Conservation (phyloP, 805 yeast genomes). For the Candida khao-thaluensis region DNA sequence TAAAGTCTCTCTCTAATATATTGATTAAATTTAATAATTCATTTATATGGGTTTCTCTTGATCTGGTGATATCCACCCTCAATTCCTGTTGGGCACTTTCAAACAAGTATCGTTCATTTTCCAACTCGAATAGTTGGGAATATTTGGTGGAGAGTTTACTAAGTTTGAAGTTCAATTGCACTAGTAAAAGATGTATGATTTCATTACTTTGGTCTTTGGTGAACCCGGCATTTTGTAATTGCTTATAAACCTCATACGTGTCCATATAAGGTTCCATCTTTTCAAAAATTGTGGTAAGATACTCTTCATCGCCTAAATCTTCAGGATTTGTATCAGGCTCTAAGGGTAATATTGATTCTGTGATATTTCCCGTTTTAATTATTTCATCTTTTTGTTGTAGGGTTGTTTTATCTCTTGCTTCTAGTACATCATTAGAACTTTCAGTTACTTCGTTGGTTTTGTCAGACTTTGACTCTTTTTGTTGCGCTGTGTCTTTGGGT, state of each 20-base stretch:
- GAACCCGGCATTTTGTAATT: constrained; percentile 56
- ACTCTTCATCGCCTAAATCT: constrained; percentile 11
- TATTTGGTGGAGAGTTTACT: constrained; percentile 46
- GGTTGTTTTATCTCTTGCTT: not conserved
- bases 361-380: constrained; percentile 8
- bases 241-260: constrained; percentile 52
- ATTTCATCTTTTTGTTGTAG: not conserved
- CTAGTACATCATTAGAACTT: too few species aligned
- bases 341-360: not conserved
- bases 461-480: not conserved
- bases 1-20: constrained; percentile 68
- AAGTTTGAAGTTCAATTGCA: constrained; percentile 42
- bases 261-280: constrained; percentile 45
- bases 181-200: constrained; percentile 48
- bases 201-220: constrained; percentile 59
- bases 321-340: not conserved
- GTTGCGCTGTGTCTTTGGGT: not conserved
- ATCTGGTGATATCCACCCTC: constrained; percentile 69
- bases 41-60: constrained; percentile 68
- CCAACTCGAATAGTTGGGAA: constrained; percentile 64
- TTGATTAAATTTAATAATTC: constrained; percentile 66
- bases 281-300: constrained; percentile 58
- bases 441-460: not conserved
- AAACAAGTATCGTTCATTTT: constrained; percentile 83
- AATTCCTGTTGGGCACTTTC: constrained; percentile 92